phyloP scores from a whole-genome alignment of 2,329 filamentous ascomycete species.

The Huntiella decipiens region DNA sequence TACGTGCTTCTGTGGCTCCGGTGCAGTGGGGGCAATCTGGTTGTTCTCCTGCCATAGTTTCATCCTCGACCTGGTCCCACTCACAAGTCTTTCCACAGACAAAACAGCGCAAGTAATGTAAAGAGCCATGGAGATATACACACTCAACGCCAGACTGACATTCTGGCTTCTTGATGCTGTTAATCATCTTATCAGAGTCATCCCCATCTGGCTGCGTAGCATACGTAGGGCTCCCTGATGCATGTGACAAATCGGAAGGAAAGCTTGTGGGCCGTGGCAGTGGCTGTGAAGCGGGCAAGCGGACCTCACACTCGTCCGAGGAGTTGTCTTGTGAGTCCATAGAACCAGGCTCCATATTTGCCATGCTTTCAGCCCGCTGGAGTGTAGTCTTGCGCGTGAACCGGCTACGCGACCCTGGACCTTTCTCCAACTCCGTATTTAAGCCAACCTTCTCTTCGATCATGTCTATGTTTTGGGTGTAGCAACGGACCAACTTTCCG shows the following conservation, averaged over 20 bases:
- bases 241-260: slow-evolving; percentile 3
- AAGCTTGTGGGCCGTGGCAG: slow-evolving; percentile 3
- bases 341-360: slow-evolving; percentile 2
- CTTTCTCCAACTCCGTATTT: slow-evolving; percentile 39
- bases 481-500: slow-evolving; percentile 50
- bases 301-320: not conserved
- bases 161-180: slow-evolving; percentile 11
- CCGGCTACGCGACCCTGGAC: slow-evolving; percentile 40
- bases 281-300: slow-evolving; percentile 2
- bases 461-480: slow-evolving; percentile 59
- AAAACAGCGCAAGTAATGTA: slow-evolving; percentile 45
- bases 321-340: slow-evolving; percentile 1
- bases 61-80: slow-evolving; percentile 39
- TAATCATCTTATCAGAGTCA: not conserved
- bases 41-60: slow-evolving; percentile 43
- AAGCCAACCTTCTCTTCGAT: slow-evolving; percentile 53
- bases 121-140: slow-evolving; percentile 54
- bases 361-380: slow-evolving; percentile 9
- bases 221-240: not conserved
- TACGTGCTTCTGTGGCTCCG: slow-evolving; percentile 39
- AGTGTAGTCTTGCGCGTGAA: slow-evolving; percentile 29
- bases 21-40: slow-evolving; percentile 49
- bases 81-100: slow-evolving; percentile 36
- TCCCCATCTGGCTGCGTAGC: slow-evolving; percentile 4
- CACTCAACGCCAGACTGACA: slow-evolving; percentile 32